Percentiles rank a stretch among this genome's conserved stretches.
phyloP scores from a whole-genome alignment of 129 eudicot genomes.

The Lactuca sativa region DNA sequence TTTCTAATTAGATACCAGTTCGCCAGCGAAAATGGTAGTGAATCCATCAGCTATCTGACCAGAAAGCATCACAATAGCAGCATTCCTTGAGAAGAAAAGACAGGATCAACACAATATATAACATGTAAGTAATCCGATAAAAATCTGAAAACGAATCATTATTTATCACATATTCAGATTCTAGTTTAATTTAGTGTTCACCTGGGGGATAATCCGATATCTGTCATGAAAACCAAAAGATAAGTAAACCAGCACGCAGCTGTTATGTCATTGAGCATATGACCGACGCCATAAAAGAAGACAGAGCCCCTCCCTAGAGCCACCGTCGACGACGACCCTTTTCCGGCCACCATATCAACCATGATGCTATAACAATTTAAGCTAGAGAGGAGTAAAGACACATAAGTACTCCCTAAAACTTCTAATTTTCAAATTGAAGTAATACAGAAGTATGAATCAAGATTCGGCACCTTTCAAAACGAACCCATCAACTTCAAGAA shows the following conservation, averaged over 20 bases:
- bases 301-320: conserved; percentile 65
- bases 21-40: conserved; percentile 79
- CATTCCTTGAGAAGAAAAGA: conserved; percentile 43
- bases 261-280: conserved; percentile 96
- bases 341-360: conserved; percentile 42
- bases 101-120: background rate
- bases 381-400: background rate
- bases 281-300: conserved; percentile 80
- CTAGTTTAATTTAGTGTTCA: conserved; percentile 7
- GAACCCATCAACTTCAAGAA: background rate
- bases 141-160: background rate
- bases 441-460: background rate
- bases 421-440: background rate
- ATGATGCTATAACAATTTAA: conserved; percentile 23
- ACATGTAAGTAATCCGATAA: background rate
- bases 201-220: conserved; percentile 90
- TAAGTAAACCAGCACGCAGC: conserved; percentile 96
- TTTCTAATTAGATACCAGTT: conserved; percentile 59
- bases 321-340: conserved; percentile 37
- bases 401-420: background rate
- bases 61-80: conserved; percentile 87
- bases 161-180: conserved; percentile 8
- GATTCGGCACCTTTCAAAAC: conserved; percentile 2
- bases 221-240: conserved; percentile 82
- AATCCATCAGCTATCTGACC: conserved; percentile 98